Conservation (phyloP, 106 monocot species). For the Acorus gramineus region DNA sequence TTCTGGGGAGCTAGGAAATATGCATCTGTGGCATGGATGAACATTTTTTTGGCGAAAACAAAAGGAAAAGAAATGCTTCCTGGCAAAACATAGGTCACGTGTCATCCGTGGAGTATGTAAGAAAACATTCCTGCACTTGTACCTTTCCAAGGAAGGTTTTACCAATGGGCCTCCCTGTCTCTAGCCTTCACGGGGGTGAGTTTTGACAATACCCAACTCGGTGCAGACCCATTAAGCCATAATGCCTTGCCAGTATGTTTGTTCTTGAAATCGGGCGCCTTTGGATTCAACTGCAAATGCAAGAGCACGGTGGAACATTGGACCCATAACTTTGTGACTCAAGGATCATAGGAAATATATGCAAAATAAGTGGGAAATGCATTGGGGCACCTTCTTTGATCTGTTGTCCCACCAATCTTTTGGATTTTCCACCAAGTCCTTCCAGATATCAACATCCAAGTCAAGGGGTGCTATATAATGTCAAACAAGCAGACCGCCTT, state of each 20-base stretch:
- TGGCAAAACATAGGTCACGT: no score
- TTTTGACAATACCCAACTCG: conserved; percentile 26
- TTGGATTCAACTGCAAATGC: conserved; percentile 26
- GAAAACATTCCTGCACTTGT: no score
- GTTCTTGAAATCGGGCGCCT: conserved; percentile 68
- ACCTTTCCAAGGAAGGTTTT: no score
- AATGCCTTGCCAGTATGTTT: conserved; percentile 42
- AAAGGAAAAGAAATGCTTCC: no score
- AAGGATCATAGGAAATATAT: background rate
- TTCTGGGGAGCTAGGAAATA: no score
- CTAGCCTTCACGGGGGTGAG: conserved; percentile 6
- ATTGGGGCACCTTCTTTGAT: conserved; percentile 30
- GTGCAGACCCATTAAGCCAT: conserved; percentile 36
- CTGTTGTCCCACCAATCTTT: conserved; percentile 64
- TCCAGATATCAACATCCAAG: conserved; percentile 39
- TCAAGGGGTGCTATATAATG: background rate
- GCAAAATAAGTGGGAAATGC: background rate
- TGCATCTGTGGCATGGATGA: no score
- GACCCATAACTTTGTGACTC: no score
- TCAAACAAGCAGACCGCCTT: background rate
- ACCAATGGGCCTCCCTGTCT: no score
- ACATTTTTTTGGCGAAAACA: no score
- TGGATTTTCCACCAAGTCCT: conserved; percentile 47
- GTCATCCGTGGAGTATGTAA: no score
- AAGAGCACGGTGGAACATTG: background rate